Evolutionary conservation across 2,329 filamentous ascomycete species (phyloP).

Genomic region (Biscogniauxia sp.): DNA sequence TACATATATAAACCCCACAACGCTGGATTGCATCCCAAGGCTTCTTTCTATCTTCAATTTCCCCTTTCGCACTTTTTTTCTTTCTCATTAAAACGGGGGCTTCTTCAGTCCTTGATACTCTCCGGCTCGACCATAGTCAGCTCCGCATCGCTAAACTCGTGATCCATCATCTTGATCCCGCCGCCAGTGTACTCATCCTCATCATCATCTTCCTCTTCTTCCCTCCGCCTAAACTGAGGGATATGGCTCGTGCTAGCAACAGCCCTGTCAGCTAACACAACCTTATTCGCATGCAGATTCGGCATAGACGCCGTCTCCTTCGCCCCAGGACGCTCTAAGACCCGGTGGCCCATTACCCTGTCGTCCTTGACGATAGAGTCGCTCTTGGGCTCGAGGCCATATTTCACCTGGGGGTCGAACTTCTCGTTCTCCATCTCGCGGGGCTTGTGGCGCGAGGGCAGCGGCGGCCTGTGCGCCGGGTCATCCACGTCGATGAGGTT

Average conservation of each 20-base stretch:
- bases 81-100: neutral
- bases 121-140: conserved; percentile 28
- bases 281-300: conserved; percentile 2
- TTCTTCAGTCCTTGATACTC: conserved; percentile 16
- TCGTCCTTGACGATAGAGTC: conserved; percentile 16
- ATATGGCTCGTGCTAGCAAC: conserved; percentile 2
- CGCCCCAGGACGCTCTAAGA: conserved; percentile 5
- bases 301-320: neutral
- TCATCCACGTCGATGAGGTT: conserved; percentile 44
- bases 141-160: conserved; percentile 32
- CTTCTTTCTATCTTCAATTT: no score
- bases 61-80: no score
- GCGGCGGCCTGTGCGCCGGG: conserved; percentile 6
- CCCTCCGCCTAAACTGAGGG: neutral
- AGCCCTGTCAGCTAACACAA: neutral
- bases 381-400: conserved; percentile 24
- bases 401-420: conserved; percentile 27
- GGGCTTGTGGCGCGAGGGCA: conserved; percentile 17
- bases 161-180: conserved; percentile 37
- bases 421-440: conserved; percentile 26
- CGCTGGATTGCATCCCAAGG: no score
- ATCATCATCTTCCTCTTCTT: conserved; percentile 26
- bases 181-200: conserved; percentile 32
- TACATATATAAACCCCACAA: no score
- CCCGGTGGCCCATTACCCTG: conserved; percentile 15